Evolutionary conservation across 2,329 filamentous ascomycete species (phyloP).

Genomic region (Tolypocladium album): DNA sequence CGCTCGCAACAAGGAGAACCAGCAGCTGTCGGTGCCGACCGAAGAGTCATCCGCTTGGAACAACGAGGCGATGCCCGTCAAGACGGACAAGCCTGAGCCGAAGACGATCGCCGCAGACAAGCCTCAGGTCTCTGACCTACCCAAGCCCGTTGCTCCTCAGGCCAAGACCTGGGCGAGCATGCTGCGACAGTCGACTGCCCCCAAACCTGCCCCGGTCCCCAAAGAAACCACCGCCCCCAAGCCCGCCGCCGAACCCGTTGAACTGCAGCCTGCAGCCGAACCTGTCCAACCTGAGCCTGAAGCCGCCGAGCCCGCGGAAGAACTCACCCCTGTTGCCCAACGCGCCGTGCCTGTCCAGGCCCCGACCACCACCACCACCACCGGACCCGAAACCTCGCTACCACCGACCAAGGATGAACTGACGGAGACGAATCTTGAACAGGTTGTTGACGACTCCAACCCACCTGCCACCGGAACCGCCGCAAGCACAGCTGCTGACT

Average conservation of each 20-base stretch:
- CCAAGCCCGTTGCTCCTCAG: constrained; percentile 26
- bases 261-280: constrained; percentile 26
- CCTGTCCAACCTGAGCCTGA: constrained; percentile 22
- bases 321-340: constrained; percentile 21
- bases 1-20: constrained; percentile 43
- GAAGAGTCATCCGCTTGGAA: constrained; percentile 51
- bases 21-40: constrained; percentile 54
- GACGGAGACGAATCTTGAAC: constrained; percentile 86
- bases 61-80: constrained; percentile 22
- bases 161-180: constrained; percentile 67
- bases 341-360: constrained; percentile 13
- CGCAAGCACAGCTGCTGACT: constrained; percentile 82
- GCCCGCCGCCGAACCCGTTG: constrained; percentile 20
- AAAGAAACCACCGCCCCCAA: constrained; percentile 22
- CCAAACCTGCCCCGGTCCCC: constrained; percentile 36
- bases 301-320: constrained; percentile 21
- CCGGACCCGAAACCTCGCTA: constrained; percentile 44
- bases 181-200: constrained; percentile 48
- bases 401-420: constrained; percentile 70
- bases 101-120: constrained; percentile 20
- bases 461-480: constrained; percentile 71
- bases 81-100: constrained; percentile 21
- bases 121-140: constrained; percentile 21
- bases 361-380: constrained; percentile 12
- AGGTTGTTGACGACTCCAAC: constrained; percentile 71